phyloP scores from a whole-genome alignment of 257 asterid species.

The Solanum sitiens region DNA sequence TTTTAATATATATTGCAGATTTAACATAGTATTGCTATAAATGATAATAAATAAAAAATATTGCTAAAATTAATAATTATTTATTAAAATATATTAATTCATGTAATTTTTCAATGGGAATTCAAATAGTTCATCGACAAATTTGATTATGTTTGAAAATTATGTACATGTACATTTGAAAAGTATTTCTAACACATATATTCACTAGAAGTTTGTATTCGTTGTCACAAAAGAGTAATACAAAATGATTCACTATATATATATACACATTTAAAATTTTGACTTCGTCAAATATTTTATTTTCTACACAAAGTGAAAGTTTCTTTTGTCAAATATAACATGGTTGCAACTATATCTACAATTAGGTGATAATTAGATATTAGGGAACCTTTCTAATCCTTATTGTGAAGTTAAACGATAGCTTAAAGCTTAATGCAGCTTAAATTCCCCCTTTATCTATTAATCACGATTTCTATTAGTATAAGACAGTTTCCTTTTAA shows the following conservation, averaged over 20 bases:
- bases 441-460: not conserved
- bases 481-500: not conserved
- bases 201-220: not conserved
- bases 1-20: too few species aligned
- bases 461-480: not conserved
- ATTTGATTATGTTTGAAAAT: not conserved
- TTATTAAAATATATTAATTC: too few species aligned
- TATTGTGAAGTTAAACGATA: not conserved
- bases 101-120: too few species aligned
- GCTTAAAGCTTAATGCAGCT: not conserved
- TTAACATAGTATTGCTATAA: too few species aligned
- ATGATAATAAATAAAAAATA: too few species aligned
- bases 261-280: not conserved
- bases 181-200: not conserved
- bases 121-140: not conserved
- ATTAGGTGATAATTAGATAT: not conserved
- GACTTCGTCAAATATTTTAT: not conserved
- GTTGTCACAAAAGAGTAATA: not conserved
- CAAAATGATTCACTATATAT: not conserved
- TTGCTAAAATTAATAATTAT: too few species aligned
- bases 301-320: not conserved
- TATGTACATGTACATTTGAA: not conserved
- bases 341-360: not conserved
- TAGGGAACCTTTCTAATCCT: not conserved
- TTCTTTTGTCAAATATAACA: not conserved